A percentile compares a stretch with the other conserved stretches of the same genome.
These are phyloP conservation scores for Diaporthe eres DNA, from an alignment of 2,329 filamentous ascomycete genomes.

Conservation along the genomic window DNA sequence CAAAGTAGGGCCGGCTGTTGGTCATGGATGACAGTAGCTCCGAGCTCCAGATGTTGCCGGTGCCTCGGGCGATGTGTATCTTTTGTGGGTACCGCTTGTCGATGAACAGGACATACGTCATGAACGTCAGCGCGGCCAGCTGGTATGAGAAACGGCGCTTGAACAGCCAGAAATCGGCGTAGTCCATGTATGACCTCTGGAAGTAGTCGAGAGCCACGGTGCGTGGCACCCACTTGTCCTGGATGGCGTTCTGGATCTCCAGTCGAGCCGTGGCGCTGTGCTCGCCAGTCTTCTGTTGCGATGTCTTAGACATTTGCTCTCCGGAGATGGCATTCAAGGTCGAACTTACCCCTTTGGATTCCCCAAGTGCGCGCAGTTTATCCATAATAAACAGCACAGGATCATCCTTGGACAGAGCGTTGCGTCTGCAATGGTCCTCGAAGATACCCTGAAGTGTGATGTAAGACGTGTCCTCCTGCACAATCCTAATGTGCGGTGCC, in stretches of 20 bases:
- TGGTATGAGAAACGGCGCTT: slow-evolving; percentile 97
- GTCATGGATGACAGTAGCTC: slow-evolving; percentile 95
- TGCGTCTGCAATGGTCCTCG: slow-evolving; percentile 93
- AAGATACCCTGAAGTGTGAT: slow-evolving; percentile 95
- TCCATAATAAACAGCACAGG: slow-evolving; percentile 96
- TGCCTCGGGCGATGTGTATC: slow-evolving; percentile 88
- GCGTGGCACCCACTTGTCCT: slow-evolving; percentile 91
- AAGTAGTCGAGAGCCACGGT: slow-evolving; percentile 90
- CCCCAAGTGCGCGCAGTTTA: slow-evolving; percentile 83
- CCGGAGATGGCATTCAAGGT: neutral
- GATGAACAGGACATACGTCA: slow-evolving; percentile 99
- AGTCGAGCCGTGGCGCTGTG: slow-evolving; percentile 80
- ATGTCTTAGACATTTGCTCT: neutral
- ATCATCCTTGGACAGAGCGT: slow-evolving; percentile 92
- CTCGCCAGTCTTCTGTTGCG: slow-evolving; percentile 74
- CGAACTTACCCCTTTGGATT: slow-evolving; percentile 70
- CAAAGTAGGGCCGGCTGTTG: slow-evolving; percentile 86
- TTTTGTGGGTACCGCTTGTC: slow-evolving; percentile 96
- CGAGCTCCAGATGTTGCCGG: slow-evolving; percentile 95
- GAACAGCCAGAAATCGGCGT: slow-evolving; percentile 98
- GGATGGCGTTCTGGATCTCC: slow-evolving; percentile 95
- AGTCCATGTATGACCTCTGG: slow-evolving; percentile 87
- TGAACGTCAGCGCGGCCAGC: slow-evolving; percentile 93
- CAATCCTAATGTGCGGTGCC: slow-evolving; percentile 93
- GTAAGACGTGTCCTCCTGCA: slow-evolving; percentile 95